A percentile compares a stretch with the other conserved stretches of the same genome.
These are phyloP conservation scores for Cyphellophora attinorum DNA, from an alignment of 2,329 filamentous ascomycete species.

Conservation along the genomic window DNA sequence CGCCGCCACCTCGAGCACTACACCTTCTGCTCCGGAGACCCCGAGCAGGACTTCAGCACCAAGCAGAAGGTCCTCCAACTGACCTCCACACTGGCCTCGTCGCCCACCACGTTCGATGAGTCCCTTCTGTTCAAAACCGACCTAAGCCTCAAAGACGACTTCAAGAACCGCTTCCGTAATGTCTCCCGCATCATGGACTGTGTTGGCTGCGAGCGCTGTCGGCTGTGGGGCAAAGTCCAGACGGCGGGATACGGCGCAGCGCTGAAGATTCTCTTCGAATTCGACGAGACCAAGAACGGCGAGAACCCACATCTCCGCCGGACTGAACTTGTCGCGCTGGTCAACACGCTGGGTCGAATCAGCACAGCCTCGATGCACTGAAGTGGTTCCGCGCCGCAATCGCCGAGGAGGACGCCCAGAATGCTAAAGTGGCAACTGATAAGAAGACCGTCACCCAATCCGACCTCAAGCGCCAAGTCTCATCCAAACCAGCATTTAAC, in stretches of 20 bases:
- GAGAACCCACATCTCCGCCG: conserved; percentile 66
- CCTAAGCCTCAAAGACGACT: conserved; percentile 84
- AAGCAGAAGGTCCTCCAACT: conserved; percentile 74
- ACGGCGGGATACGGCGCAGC: conserved; percentile 91
- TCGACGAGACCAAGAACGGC: conserved; percentile 56
- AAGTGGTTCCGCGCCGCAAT: conserved; percentile 55
- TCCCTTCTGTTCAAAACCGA: conserved; percentile 79
- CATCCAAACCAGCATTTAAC: background rate
- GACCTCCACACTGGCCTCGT: conserved; percentile 57
- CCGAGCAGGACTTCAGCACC: conserved; percentile 65
- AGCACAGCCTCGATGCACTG: conserved; percentile 71
- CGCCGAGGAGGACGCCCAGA: conserved; percentile 1
- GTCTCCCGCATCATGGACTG: conserved; percentile 97
- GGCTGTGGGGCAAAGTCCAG: conserved; percentile 95
- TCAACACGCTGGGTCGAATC: conserved; percentile 87
- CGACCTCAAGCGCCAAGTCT: conserved; percentile 1
- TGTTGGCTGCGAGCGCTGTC: conserved; percentile 96
- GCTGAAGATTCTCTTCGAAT: conserved; percentile 92
- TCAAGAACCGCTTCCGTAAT: conserved; percentile 93
- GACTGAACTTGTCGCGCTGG: conserved; percentile 85
- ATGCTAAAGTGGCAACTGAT: background rate
- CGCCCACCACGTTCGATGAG: conserved; percentile 80
- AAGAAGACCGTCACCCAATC: background rate
- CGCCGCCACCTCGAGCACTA: conserved; percentile 72
- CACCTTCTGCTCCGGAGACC: conserved; percentile 85